Base-by-base conservation (phyloP, 2,329 filamentous ascomycete species). In the Graphilbum ipis-grandicollis region DNA sequence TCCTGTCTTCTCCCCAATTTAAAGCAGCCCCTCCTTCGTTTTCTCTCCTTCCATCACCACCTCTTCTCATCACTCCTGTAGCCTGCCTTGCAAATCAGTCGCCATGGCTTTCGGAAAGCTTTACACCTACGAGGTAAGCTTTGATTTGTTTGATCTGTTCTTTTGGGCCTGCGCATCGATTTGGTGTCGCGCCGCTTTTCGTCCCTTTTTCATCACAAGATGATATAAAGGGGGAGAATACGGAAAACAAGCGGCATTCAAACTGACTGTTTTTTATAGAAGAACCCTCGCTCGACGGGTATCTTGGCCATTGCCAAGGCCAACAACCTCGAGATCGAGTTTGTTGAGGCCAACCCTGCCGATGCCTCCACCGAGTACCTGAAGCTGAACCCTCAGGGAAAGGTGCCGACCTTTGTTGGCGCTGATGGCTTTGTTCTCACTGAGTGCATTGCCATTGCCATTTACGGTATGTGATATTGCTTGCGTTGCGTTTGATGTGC, bases 71-170 rank as follows among this genome's bases (percentile, higher is more conserved):
- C 38, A 39, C 39, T 47, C 44, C 40, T 38, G 9, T 25, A 23
- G 17, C 17, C 43, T 40, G 42, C 43, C 41, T 46, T 47, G 33
- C 35, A 38, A 35, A 44, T 47, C 46, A 56, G 54, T 58, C 67
- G 83, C 72, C 61, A 92, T 93, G 80, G 71, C 82, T 58, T 96
- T 98, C 74, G 90, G 90, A 68, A 98, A 93, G 71, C 75, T 98
- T 56, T 96, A 90, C 75, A 31, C 31, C 5, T 31, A 23, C 19
- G 25, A 18, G 25, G 36, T 38, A 25, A 29, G 36, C 17, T 12
- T 6, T n/a, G n/a, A n/a, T n/a, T n/a, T n/a, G n/a, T n/a, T n/a
- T n/a, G n/a, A n/a, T n/a, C n/a, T n/a, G n/a, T n/a, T n/a, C n/a
- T n/a, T n/a, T n/a, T n/a, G n/a, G n/a, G n/a, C n/a, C n/a, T n/a